A percentile compares a stretch with the other conserved stretches of the same genome.
Evolutionary conservation across 805 yeast genomes (phyloP).

Genomic region (Ogataea trehalophila): DNA sequence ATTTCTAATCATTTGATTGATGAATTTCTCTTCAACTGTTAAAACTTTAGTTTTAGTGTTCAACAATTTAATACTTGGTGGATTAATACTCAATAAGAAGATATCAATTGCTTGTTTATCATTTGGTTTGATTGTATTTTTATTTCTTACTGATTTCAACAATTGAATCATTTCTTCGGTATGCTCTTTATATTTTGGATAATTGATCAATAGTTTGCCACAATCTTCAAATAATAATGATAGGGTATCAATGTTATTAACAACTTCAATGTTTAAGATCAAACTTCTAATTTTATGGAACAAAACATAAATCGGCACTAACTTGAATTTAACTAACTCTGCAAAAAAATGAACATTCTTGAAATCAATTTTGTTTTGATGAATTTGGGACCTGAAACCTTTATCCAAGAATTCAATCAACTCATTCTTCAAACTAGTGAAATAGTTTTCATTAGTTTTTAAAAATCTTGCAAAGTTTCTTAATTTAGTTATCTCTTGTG

Average conservation of each 20-base stretch:
- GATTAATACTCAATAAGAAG: slow-evolving; percentile 49
- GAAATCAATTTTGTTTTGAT: slow-evolving; percentile 47
- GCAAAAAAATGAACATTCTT: slow-evolving; percentile 58
- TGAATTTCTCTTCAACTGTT: slow-evolving; percentile 43
- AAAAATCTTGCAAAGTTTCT: slow-evolving; percentile 62
- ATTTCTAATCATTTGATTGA: slow-evolving; percentile 44
- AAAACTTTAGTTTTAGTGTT: slow-evolving; percentile 20
- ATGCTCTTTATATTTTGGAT: slow-evolving; percentile 49
- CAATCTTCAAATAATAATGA: slow-evolving; percentile 67
- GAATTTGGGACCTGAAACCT: slow-evolving; percentile 57
- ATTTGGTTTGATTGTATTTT: slow-evolving; percentile 44
- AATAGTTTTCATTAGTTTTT: slow-evolving; percentile 47
- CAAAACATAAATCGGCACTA: slow-evolving; percentile 64
- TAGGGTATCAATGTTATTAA: slow-evolving; percentile 64
- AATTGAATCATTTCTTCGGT: slow-evolving; percentile 62
- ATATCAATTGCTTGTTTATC: slow-evolving; percentile 57
- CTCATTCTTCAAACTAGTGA: slow-evolving; percentile 49
- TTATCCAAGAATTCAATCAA: slow-evolving; percentile 51
- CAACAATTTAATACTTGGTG: slow-evolving; percentile 42
- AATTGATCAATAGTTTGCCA: slow-evolving; percentile 59
- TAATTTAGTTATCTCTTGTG: slow-evolving; percentile 40
- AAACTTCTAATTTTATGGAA: slow-evolving; percentile 69
- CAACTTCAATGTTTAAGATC: slow-evolving; percentile 44
- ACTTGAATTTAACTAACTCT: slow-evolving; percentile 72
- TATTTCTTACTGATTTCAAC: slow-evolving; percentile 45